phyloP scores from a whole-genome alignment of 371 early-diverging fungal genomes.

The Entomophthora muscae region DNA sequence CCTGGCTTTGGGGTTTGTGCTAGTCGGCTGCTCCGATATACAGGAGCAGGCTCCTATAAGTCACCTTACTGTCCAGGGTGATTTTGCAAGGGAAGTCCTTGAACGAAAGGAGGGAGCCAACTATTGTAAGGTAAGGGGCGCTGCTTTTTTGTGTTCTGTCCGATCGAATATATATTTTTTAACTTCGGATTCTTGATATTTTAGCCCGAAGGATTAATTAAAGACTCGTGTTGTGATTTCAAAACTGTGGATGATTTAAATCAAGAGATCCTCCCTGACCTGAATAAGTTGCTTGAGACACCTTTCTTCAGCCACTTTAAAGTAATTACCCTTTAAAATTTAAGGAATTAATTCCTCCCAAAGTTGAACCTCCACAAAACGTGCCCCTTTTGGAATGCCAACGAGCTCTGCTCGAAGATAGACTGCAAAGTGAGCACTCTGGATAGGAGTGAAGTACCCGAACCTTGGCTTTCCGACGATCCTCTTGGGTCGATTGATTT shows the following conservation, averaged over 20 bases:
- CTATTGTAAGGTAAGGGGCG: not conserved
- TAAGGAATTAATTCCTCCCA: not conserved
- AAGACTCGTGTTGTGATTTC: slow-evolving; percentile 70
- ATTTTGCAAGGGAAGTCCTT: slow-evolving; percentile 1
- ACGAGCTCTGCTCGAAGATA: slow-evolving; percentile 59
- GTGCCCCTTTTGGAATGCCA: slow-evolving; percentile 83
- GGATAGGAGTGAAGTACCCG: slow-evolving; percentile 38
- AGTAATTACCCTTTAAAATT: slow-evolving; percentile 20
- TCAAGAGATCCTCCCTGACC: slow-evolving; percentile 31
- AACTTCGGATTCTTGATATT: not conserved
- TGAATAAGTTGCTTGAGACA: slow-evolving; percentile 55
- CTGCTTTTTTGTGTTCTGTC: not conserved
- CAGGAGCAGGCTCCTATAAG: too few species aligned
- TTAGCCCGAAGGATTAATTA: slow-evolving; percentile 30
- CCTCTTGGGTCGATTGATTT: not conserved
- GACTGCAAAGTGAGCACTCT: slow-evolving; percentile 75
- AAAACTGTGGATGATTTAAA: slow-evolving; percentile 60
- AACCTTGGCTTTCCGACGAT: slow-evolving; percentile 10
- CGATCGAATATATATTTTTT: not conserved
- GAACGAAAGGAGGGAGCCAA: not conserved
- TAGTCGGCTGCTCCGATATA: too few species aligned
- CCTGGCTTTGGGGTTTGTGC: too few species aligned
- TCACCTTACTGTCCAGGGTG: slow-evolving; percentile 12
- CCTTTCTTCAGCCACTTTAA: slow-evolving; percentile 80
- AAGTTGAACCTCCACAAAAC: slow-evolving; percentile 77